These are phyloP conservation scores for Pyrus bretschneideri DNA, from an alignment of 306 rosid genomes.

Conservation along the genomic window DNA sequence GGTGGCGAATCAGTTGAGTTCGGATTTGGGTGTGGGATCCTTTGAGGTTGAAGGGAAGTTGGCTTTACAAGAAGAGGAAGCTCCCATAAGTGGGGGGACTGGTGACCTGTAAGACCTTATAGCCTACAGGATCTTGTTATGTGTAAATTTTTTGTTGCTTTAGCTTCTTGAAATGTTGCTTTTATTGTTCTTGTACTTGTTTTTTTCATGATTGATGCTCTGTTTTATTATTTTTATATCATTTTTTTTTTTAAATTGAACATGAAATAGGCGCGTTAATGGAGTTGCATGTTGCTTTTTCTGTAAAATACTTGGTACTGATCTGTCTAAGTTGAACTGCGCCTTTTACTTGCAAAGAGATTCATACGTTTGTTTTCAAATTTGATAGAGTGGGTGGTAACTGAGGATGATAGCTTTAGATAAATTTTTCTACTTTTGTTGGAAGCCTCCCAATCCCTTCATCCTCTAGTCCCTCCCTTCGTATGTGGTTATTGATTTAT, in stretches of 20 bases:
- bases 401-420: not conserved
- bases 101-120: slow-evolving; percentile 38
- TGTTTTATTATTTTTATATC: not conserved
- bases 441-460: not conserved
- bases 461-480: not conserved
- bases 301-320: not conserved
- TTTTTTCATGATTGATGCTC: not conserved
- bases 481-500: not conserved
- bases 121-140: not conserved
- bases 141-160: not conserved
- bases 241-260: not conserved
- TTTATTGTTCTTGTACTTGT: not conserved
- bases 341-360: not conserved
- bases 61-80: slow-evolving; percentile 20
- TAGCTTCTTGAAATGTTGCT: not conserved
- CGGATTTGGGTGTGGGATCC: slow-evolving; percentile 23
- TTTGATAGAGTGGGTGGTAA: not conserved
- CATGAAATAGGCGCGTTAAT: not conserved
- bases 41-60: slow-evolving; percentile 34
- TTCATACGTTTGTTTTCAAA: not conserved
- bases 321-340: not conserved
- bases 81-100: slow-evolving; percentile 10
- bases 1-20: slow-evolving; percentile 31
- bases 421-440: not conserved
- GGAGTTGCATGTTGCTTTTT: not conserved